Base-by-base conservation (phyloP, 495 filamentous ascomycete species). In the Aspergillus kassunensis region DNA sequence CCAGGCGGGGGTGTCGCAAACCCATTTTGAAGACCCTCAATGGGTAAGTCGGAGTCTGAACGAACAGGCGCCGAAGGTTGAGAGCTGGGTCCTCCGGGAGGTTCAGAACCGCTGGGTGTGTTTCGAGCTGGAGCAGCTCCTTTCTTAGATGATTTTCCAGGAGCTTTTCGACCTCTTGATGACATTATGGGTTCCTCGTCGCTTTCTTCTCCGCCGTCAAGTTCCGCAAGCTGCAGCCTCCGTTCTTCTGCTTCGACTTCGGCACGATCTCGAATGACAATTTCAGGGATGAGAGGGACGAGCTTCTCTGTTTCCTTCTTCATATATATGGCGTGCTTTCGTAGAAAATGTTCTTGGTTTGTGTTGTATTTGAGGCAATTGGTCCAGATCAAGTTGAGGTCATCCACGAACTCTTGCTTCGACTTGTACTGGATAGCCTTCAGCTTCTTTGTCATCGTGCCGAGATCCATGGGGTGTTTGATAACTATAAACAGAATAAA, bases 161-260 rank as follows among this genome's bases (percentile, higher is more conserved):
- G 90, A 13, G 91, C 89, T 62, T 90, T 96, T 24, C 95, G 85
- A 44, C 93, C 95, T 51, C 95, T 82, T 43, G 93, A 95, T 34
- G 93, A 92, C 88, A 96, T 96, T 66, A 97, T 96, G 19, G 95
- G 93, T 67, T 97, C 95, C 64, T 99, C 93, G 55, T 97, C 95
- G 60, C 91, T 96, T 62, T 96, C 91, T 43, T 85, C 88, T 1
- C 76, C 89, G 49, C 89, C 90, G 56, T 91, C 89, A 51, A 96
- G 86, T 44, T 83, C 81, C 15, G 74, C 80, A 53, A 85, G 74
- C 58, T 92, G 88, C 57, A 88, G 81, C 58, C 90, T 78, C 42
- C 91, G 80, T 66, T 99, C 95, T 65, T 97, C 95, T 37, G 93
- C 93, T 66, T 99, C 93, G 2, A 97, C 91, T 63, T 97, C 91